Percentiles rank a stretch among this genome's conserved stretches.
phyloP scores from a whole-genome alignment of 2,329 filamentous ascomycete species.

The Cladosporium sp. region DNA sequence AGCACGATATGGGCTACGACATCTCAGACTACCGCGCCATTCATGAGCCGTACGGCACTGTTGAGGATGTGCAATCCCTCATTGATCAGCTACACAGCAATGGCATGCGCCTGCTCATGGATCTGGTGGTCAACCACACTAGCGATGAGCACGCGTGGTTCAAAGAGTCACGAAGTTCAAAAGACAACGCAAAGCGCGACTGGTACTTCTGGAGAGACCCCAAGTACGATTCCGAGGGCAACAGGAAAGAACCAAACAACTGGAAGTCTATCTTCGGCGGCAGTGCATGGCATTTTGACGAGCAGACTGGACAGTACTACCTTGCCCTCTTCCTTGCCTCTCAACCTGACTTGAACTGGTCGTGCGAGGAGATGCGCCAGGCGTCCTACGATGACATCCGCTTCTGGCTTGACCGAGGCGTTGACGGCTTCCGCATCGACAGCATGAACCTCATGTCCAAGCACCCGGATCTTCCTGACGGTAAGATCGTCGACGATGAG shows the following conservation, averaged over 20 bases:
- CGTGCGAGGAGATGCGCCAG: constrained; percentile 64
- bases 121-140: constrained; percentile 78
- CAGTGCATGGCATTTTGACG: constrained; percentile 69
- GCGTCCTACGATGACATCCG: constrained; percentile 64
- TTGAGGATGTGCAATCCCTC: constrained; percentile 64
- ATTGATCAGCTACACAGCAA: constrained; percentile 61
- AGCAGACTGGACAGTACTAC: constrained; percentile 72
- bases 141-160: constrained; percentile 64
- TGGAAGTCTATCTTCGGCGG: constrained; percentile 65
- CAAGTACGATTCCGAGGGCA: constrained; percentile 51
- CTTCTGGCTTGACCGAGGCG: constrained; percentile 76
- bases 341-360: constrained; percentile 87
- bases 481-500: constrained; percentile 20
- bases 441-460: constrained; percentile 29
- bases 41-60: constrained; percentile 64
- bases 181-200: constrained; percentile 51
- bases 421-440: constrained; percentile 48
- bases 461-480: constrained; percentile 26
- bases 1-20: constrained; percentile 71
- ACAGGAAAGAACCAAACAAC: constrained; percentile 71
- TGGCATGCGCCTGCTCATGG: constrained; percentile 70
- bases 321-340: constrained; percentile 72
- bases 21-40: constrained; percentile 68
- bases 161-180: constrained; percentile 53
- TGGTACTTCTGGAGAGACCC: constrained; percentile 59